A percentile compares a stretch with the other conserved stretches of the same genome.
These are phyloP conservation scores for Epichloe elymi DNA, from an alignment of 2,329 filamentous ascomycete genomes.

Conservation along the genomic window DNA sequence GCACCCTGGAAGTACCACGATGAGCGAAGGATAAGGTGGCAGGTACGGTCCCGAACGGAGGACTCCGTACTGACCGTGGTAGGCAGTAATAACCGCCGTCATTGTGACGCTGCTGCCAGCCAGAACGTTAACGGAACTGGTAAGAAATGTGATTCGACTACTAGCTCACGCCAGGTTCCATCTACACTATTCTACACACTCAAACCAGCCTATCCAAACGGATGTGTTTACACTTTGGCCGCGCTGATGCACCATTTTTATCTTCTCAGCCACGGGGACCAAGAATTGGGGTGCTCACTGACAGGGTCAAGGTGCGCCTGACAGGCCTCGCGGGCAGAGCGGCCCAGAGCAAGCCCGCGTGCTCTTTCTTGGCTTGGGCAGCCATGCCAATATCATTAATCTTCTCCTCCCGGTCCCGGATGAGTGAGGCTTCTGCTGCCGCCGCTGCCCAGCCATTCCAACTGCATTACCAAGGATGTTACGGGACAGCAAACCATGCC, in stretches of 20 bases:
- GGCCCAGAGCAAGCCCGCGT: slow-evolving; percentile 1
- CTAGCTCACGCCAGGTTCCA: neutral
- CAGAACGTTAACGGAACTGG: neutral
- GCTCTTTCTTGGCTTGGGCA: slow-evolving; percentile 5
- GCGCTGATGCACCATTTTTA: neutral
- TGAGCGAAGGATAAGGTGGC: no score
- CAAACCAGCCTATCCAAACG: neutral
- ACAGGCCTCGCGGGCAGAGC: neutral
- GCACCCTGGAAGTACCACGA: no score
- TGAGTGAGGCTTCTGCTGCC: neutral
- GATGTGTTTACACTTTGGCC: neutral
- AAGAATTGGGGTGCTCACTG: neutral
- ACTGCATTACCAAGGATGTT: neutral
- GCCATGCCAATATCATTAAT: neutral
- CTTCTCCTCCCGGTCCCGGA: neutral
- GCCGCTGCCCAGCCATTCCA: slow-evolving; percentile 1
- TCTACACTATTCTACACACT: neutral
- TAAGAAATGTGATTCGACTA: neutral
- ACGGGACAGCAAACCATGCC: no score
- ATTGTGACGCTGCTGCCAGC: neutral
- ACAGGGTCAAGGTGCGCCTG: neutral
- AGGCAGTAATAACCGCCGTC: no score
- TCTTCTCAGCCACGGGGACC: neutral
- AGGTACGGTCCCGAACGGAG: no score
- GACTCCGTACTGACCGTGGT: no score